Evolutionary conservation across 2,329 filamentous ascomycete species (phyloP).

Genomic region (Fusarium foetens): DNA sequence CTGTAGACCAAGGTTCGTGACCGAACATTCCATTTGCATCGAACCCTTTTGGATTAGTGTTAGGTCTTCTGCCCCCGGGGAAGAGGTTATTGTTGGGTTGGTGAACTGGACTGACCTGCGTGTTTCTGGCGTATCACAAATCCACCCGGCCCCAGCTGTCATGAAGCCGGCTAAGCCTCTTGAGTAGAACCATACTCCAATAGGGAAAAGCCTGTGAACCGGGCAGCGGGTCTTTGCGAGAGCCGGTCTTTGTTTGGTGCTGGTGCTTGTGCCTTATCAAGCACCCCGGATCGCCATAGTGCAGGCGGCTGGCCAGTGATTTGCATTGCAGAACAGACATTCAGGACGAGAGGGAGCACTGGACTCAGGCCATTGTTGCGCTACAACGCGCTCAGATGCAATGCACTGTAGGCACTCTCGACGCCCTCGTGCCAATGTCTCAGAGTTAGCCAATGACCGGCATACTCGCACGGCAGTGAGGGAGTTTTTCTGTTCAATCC

Average conservation of each 20-base stretch:
- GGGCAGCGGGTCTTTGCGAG: slow-evolving; percentile 26
- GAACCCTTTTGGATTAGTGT: slow-evolving; percentile 33
- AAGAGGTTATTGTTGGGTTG: slow-evolving; percentile 22
- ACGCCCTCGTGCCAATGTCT: slow-evolving; percentile 27
- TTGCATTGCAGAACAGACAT: background rate
- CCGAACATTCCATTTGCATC: slow-evolving; percentile 23
- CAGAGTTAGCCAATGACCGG: slow-evolving; percentile 13
- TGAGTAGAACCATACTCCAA: slow-evolving; percentile 30
- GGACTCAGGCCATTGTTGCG: slow-evolving; percentile 6
- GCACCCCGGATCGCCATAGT: slow-evolving; percentile 43
- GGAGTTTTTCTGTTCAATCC: slow-evolving; percentile 13
- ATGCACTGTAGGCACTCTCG: background rate
- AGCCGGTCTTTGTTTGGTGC: slow-evolving; percentile 15
- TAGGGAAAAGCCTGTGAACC: slow-evolving; percentile 21
- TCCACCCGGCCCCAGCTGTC: slow-evolving; percentile 39
- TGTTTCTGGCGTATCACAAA: slow-evolving; percentile 28
- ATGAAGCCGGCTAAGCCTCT: slow-evolving; percentile 36
- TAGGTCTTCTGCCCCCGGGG: slow-evolving; percentile 28
- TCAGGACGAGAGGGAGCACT: slow-evolving; percentile 1
- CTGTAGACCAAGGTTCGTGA: slow-evolving; percentile 11
- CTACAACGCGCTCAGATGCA: slow-evolving; percentile 1
- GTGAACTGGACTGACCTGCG: background rate
- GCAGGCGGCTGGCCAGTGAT: slow-evolving; percentile 27
- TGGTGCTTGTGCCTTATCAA: slow-evolving; percentile 29
- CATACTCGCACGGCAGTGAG: slow-evolving; percentile 28